phyloP scores from a whole-genome alignment of 2,329 filamentous ascomycete species.

The Penicillium glabrum region DNA sequence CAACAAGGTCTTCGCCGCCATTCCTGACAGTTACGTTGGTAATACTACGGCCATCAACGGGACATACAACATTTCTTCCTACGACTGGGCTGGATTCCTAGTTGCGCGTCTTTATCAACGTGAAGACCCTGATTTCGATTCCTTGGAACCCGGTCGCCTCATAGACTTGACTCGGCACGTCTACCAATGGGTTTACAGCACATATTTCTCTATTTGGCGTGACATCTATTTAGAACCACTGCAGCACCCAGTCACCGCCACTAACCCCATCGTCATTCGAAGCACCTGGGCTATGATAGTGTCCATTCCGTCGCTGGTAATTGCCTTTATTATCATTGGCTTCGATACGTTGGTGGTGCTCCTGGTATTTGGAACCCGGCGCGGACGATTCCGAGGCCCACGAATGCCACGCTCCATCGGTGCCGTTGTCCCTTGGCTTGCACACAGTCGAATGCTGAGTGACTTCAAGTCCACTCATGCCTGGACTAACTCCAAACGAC shows the following conservation, averaged over 20 bases:
- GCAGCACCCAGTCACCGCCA: slow-evolving; percentile 14
- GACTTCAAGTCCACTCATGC: slow-evolving; percentile 31
- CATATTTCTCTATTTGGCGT: slow-evolving; percentile 37
- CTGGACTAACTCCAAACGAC: slow-evolving; percentile 30
- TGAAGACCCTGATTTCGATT: slow-evolving; percentile 22
- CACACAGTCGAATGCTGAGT: slow-evolving; percentile 33
- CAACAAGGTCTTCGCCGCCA: slow-evolving; percentile 37
- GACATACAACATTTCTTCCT: slow-evolving; percentile 29
- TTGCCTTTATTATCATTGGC: slow-evolving; percentile 30
- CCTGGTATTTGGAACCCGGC: slow-evolving; percentile 33
- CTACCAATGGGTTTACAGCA: slow-evolving; percentile 37
- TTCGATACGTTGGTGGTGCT: slow-evolving; percentile 34
- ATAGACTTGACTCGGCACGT: slow-evolving; percentile 28
- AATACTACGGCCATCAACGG: slow-evolving; percentile 25
- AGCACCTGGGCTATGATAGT: slow-evolving; percentile 34
- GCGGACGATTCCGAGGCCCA: slow-evolving; percentile 33
- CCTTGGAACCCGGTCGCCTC: slow-evolving; percentile 22
- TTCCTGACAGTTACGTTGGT: slow-evolving; percentile 32
- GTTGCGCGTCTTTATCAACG: slow-evolving; percentile 33
- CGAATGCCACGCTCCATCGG: slow-evolving; percentile 36
- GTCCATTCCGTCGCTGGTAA: slow-evolving; percentile 28
- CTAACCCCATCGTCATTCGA: slow-evolving; percentile 28
- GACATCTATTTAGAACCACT: slow-evolving; percentile 31
- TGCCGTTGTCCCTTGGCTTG: slow-evolving; percentile 34
- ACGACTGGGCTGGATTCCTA: slow-evolving; percentile 37